Percentiles rank a stretch among this genome's conserved stretches.
Conservation (phyloP, 2,329 filamentous ascomycete genomes). For the Aspergillus ochraceus region DNA sequence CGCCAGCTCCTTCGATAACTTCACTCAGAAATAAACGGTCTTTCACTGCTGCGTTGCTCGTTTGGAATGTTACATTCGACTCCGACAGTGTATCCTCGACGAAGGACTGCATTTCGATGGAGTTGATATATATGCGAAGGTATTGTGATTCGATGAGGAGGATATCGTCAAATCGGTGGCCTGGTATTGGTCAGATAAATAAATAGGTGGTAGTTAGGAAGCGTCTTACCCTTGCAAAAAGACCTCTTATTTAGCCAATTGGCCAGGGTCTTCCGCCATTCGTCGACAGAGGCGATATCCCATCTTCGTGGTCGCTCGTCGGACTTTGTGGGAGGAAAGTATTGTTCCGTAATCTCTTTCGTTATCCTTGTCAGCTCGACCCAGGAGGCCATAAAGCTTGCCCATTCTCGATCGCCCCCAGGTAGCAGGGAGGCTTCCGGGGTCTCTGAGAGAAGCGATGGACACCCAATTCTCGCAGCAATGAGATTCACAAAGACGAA, state of each 20-base stretch:
- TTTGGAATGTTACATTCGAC: constrained; percentile 5
- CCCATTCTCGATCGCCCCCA: constrained; percentile 38
- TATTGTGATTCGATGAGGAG: constrained; percentile 49
- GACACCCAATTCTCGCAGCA: constrained; percentile 47
- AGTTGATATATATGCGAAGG: constrained; percentile 32
- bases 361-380: constrained; percentile 38
- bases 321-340: constrained; percentile 22
- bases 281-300: constrained; percentile 5
- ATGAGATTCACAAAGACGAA: constrained; percentile 50
- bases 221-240: not conserved
- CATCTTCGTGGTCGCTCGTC: not conserved
- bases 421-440: constrained; percentile 38
- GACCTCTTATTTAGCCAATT: constrained; percentile 9
- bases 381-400: constrained; percentile 48
- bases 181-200: not conserved
- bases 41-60: constrained; percentile 26
- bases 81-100: constrained; percentile 41
- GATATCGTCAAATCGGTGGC: constrained; percentile 35
- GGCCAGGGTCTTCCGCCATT: constrained; percentile 11
- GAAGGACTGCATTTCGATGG: constrained; percentile 51
- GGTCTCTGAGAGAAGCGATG: constrained; percentile 38
- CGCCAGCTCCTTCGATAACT: constrained; percentile 48
- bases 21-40: constrained; percentile 44
- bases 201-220: not conserved
- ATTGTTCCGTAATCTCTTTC: constrained; percentile 44